Base-by-base conservation (phyloP, 2,329 filamentous ascomycete genomes). In the Penicillium decumbens region DNA sequence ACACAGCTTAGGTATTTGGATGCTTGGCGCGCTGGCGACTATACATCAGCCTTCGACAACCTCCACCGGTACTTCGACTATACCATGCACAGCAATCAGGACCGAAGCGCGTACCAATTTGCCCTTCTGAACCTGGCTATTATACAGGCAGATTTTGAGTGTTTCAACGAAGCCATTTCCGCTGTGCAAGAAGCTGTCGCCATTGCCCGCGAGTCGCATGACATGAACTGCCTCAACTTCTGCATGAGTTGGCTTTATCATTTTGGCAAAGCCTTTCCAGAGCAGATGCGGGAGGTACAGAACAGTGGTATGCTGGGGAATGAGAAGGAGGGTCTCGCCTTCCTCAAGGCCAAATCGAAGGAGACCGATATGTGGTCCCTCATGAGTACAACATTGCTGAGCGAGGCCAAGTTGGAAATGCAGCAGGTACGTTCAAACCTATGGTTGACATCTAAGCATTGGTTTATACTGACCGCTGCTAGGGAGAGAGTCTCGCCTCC, bases 51-150 rank as follows among this genome's bases (percentile, higher is more conserved):
- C 0, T 93, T 96, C 65, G 92, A 98, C 63, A 85, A 85, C 58
- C 77, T 98, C 18, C 91, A 97, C 68, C 85, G 89, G 44, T 98
- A 96, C 69, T 98, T 96, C 62, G 93, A 98, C 68, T 96, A 95
- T 69, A 93, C 91, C 1, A 90, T 95, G 82, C 87, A 93, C 62
- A 87, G 84, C 58, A 61, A 54, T 29, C 77, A 84, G 52, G 88
- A 95, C 61, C 84, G 88, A 23, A 81, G 87, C 4, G 91, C 91
- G 61, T 97, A 98, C 64, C 93, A 97, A 65, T 95, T 96, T 65
- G 93, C 93, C 0, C 75, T 97, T 12, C 84, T 98, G 65, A 96
- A 96, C 64, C 80, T 96, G 50, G 92, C 91, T 3, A 89, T 96
- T 29, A 79, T 97, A 4, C 92, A 98, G 65, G 89, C 91, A 13